A percentile compares a stretch with the other conserved stretches of the same genome.
These are phyloP conservation scores for Lagenidium sp. DNA, from an alignment of 352 stramenopile genomes.

Conservation along the genomic window DNA sequence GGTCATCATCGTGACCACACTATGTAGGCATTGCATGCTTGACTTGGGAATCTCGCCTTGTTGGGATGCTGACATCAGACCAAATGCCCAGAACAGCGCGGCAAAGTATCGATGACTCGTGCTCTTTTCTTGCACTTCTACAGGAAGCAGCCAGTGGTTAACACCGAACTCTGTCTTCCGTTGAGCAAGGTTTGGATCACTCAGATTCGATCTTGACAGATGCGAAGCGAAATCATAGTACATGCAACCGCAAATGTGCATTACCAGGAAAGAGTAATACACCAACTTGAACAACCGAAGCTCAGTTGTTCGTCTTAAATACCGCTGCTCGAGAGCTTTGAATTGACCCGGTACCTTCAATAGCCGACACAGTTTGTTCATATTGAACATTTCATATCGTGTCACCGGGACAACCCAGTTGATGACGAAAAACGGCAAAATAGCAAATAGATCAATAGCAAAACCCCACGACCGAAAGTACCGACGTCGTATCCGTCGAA, in stretches of 20 bases:
- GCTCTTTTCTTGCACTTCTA: constrained; percentile 11
- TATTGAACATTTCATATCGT: constrained; percentile 36
- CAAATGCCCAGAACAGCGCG: constrained; percentile 29
- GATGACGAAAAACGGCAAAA: constrained; percentile 27
- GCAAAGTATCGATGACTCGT: constrained; percentile 19
- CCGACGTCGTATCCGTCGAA: constrained; percentile 17
- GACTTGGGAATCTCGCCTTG: constrained; percentile 31
- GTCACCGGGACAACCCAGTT: constrained; percentile 19
- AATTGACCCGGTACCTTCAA: constrained; percentile 41
- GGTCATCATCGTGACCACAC: constrained; percentile 25
- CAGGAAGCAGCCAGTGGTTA: constrained; percentile 28
- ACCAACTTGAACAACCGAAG: constrained; percentile 35
- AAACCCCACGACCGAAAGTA: constrained; percentile 32
- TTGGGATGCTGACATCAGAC: constrained; percentile 32
- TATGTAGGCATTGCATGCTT: constrained; percentile 23
- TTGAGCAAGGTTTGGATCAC: constrained; percentile 3
- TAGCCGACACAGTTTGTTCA: constrained; percentile 41
- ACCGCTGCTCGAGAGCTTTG: constrained; percentile 28
- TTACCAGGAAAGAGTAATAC: constrained; percentile 40
- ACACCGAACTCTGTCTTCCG: constrained; percentile 22
- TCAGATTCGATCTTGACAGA: constrained; percentile 21
- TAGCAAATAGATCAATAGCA: constrained; percentile 23
- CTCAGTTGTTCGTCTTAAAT: constrained; percentile 31
- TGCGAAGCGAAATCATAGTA: constrained; percentile 44
- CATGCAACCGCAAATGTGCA: constrained; percentile 33